Evolutionary conservation across 345 rosid species (phyloP), one percentile per base, ranked within the genome.

Genomic region (Populus tremula): DNA sequence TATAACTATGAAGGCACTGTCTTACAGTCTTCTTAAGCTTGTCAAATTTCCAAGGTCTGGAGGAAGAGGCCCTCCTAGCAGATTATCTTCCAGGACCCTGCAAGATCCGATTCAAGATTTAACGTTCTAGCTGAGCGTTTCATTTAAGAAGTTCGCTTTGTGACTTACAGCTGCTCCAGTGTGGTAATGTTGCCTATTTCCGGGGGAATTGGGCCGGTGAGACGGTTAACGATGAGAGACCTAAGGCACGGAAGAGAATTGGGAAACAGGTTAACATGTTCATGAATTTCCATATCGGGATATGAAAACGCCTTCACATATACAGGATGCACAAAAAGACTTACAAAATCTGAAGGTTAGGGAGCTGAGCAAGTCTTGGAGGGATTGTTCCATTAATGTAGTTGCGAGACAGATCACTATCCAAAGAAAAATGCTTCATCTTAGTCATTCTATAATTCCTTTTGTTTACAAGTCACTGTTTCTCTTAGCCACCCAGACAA

Each of bases 401-500:
- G 89, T 93, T 95, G 71, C 90, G 91, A 14, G 81, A 39, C 49
- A 95, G 88, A 80, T 95, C 98, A 10, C 99, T 95, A 89, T 67
- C 43, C 31, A 41, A 31, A 53, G n/a, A 47, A 41, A 71, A 45
- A 45, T 45, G 12, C 10, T 56, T 56, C 63, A n/a, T 56, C 63
- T 56, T 12, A n/a, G 63, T 56, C 63, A 23, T n/a, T 56, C 5
- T 1, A n/a, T 6, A 21, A 9, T 56, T 56, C 27, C 27, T n/a
- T n/a, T 4, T 21, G 27, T n/a, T 39, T 39, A n/a, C n/a, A 23
- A 56, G 23, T 39, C 25, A 56, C 10, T n/a, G 62, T 10, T n/a
- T 21, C 12, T 56, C 27, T 23, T n/a, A 56, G 9, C 23, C 62
- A 56, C 62, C 1, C 21, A 9, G 23, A 54, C 61, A 54, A 56